phyloP scores from a whole-genome alignment of 2,329 filamentous ascomycete species.

The Pseudogymnoascus sp. region DNA sequence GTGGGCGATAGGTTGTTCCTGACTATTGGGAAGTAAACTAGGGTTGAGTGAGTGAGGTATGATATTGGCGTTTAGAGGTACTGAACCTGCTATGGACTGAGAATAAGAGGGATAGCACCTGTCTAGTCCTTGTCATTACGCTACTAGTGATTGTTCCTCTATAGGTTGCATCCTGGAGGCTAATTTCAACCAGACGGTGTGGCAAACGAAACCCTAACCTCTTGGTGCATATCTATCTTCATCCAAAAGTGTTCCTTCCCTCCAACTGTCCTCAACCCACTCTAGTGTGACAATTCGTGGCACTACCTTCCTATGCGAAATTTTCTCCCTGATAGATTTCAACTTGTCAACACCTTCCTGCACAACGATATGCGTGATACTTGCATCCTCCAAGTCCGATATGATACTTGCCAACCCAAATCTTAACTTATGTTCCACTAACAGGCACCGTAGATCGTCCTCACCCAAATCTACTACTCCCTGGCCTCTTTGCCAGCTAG shows the following conservation, averaged over 20 bases:
- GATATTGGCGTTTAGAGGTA: background rate
- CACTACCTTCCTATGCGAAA: slow-evolving; percentile 44
- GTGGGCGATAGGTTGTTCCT: slow-evolving; percentile 85
- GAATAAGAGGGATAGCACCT: background rate
- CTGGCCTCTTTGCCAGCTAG: slow-evolving; percentile 32
- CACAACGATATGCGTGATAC: slow-evolving; percentile 69
- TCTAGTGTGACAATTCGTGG: slow-evolving; percentile 62
- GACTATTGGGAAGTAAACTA: slow-evolving; percentile 69
- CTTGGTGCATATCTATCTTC: slow-evolving; percentile 56
- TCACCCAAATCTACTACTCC: slow-evolving; percentile 13
- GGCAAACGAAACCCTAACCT: background rate
- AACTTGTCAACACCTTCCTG: slow-evolving; percentile 25
- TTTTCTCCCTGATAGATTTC: slow-evolving; percentile 35
- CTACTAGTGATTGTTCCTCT: background rate
- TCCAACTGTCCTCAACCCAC: slow-evolving; percentile 81
- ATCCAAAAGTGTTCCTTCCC: slow-evolving; percentile 68
- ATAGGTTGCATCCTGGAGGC: background rate
- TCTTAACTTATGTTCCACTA: slow-evolving; percentile 51
- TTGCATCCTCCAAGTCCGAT: slow-evolving; percentile 43
- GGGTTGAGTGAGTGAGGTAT: background rate
- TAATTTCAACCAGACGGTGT: background rate
- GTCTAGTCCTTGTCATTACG: background rate
- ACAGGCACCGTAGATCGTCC: slow-evolving; percentile 32
- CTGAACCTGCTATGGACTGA: background rate
- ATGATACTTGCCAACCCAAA: slow-evolving; percentile 64